phyloP scores from a whole-genome alignment of 345 rosid species.

The Gossypium thurberi region DNA sequence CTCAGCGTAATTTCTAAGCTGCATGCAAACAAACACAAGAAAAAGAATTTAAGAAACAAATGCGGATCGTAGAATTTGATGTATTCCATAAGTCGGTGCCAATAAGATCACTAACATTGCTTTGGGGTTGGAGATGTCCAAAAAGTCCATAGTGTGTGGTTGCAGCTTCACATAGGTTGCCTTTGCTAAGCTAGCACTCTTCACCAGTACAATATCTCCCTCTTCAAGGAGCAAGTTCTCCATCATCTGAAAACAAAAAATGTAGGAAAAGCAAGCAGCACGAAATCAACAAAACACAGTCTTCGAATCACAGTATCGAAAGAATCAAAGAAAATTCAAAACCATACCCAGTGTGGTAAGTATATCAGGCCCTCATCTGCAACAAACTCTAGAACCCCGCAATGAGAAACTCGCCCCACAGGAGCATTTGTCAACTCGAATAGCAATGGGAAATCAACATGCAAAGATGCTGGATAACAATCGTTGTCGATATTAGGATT shows the following conservation, averaged over 20 bases:
- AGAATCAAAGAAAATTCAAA: background rate
- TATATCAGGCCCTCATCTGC: conserved; percentile 57
- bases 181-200: conserved; percentile 42
- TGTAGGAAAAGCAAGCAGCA: background rate
- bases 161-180: conserved; percentile 61
- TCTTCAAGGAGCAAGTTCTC: conserved; percentile 62
- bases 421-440: conserved; percentile 43
- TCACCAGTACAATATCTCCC: conserved; percentile 46
- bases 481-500: background rate
- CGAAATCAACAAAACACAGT: background rate
- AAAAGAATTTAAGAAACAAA: background rate
- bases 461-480: conserved; percentile 41
- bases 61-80: background rate
- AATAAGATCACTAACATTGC: conserved; percentile 44
- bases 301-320: background rate
- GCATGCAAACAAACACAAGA: conserved; percentile 15
- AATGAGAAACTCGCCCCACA: conserved; percentile 38
- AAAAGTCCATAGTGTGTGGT: conserved; percentile 53
- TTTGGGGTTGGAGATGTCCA: conserved; percentile 63
- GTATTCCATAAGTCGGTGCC: background rate
- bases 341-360: conserved; percentile 60
- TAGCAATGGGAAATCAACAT: conserved; percentile 60
- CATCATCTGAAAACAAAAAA: conserved; percentile 45
- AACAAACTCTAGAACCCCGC: conserved; percentile 65
- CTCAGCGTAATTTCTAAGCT: conserved; percentile 67